A percentile compares a stretch with the other conserved stretches of the same genome.
These are phyloP conservation scores for Colletotrichum filicis DNA, from an alignment of 2,329 filamentous ascomycete species.

Conservation along the genomic window DNA sequence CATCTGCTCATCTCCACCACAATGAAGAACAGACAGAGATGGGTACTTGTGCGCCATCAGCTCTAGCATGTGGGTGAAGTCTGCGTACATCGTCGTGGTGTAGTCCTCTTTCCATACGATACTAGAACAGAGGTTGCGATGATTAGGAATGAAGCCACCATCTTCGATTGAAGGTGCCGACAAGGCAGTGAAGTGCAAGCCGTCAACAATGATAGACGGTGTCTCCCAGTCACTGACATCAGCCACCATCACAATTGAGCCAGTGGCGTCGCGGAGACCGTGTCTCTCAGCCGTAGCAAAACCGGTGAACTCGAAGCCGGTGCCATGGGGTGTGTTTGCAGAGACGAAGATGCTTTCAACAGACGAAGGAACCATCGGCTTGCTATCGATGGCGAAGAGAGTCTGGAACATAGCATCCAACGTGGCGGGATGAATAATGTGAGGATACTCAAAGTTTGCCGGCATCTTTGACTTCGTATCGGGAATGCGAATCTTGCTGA, in stretches of 20 bases:
- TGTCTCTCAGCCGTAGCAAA: constrained; percentile 50
- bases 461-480: constrained; percentile 66
- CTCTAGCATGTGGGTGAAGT: constrained; percentile 42
- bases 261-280: constrained; percentile 51
- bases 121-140: constrained; percentile 60
- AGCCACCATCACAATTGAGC: constrained; percentile 53
- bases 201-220: constrained; percentile 55
- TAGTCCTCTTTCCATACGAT: constrained; percentile 58
- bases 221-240: constrained; percentile 44
- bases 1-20: constrained; percentile 43
- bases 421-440: constrained; percentile 68
- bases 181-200: constrained; percentile 56
- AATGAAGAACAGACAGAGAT: constrained; percentile 50
- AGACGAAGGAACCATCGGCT: constrained; percentile 61
- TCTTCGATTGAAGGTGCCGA: constrained; percentile 39
- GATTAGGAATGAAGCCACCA: constrained; percentile 56
- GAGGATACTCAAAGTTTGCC: constrained; percentile 61
- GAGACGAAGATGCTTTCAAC: constrained; percentile 60
- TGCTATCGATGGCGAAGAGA: constrained; percentile 56
- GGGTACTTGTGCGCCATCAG: constrained; percentile 53
- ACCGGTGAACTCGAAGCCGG: constrained; percentile 51
- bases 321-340: constrained; percentile 45
- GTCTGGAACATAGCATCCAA: constrained; percentile 67
- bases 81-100: constrained; percentile 37
- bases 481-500: constrained; percentile 54